Conservation (phyloP, 371 early-diverging fungal genomes). For the Mortierella sp. region DNA sequence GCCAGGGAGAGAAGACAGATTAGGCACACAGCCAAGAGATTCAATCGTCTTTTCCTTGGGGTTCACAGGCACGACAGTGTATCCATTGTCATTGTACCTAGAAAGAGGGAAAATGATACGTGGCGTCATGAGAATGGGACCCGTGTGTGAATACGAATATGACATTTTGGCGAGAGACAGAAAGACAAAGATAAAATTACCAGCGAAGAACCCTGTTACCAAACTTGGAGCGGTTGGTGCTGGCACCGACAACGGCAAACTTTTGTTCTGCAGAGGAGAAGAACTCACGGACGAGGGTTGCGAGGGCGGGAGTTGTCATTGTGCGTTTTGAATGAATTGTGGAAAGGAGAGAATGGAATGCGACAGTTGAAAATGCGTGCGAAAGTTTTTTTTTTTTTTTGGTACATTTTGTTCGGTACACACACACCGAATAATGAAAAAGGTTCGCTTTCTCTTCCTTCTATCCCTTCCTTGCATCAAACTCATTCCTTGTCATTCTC, state of each 20-base stretch:
- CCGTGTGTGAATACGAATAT: too few species aligned
- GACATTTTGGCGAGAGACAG: background rate
- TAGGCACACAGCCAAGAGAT: slow-evolving; percentile 24
- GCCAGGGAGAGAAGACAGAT: slow-evolving; percentile 43
- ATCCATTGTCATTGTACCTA: slow-evolving; percentile 50
- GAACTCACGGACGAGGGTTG: slow-evolving; percentile 33
- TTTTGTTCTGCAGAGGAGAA: slow-evolving; percentile 47
- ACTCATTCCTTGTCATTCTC: background rate
- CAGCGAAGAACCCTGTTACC: slow-evolving; percentile 84
- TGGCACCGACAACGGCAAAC: slow-evolving; percentile 86
- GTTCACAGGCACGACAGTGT: slow-evolving; percentile 52
- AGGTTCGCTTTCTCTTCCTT: background rate
- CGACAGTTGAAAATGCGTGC: background rate
- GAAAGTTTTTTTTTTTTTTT: slow-evolving; percentile 4
- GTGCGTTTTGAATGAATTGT: background rate
- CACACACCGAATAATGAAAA: background rate
- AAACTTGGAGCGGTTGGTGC: slow-evolving; percentile 75
- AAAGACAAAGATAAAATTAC: slow-evolving; percentile 55
- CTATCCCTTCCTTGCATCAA: slow-evolving; percentile 1
- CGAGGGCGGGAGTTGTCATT: slow-evolving; percentile 8
- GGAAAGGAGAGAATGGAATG: background rate
- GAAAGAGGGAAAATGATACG: background rate
- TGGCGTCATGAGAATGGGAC: too few species aligned
- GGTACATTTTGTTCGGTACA: too few species aligned
- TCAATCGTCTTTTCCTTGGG: slow-evolving; percentile 48